Conservation (phyloP, 2,329 filamentous ascomycete species). For the Cladophialophora psammophila region DNA sequence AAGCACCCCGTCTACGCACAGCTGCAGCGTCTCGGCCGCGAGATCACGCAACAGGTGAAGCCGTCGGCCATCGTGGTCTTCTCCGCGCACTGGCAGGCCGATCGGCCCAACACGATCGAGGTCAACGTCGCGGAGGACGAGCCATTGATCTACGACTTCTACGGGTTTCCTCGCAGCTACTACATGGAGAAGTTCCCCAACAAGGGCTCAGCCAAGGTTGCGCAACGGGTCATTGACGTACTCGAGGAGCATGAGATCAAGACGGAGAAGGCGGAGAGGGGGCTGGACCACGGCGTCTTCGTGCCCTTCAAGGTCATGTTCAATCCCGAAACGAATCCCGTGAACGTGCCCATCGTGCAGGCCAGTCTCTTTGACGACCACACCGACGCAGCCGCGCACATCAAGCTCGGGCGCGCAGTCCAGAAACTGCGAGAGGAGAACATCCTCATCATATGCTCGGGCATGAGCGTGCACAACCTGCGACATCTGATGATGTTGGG, state of each 20-base stretch:
- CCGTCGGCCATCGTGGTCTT: slow-evolving; percentile 77
- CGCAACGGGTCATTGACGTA: slow-evolving; percentile 63
- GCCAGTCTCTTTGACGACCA: slow-evolving; percentile 72
- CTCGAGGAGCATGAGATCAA: slow-evolving; percentile 66
- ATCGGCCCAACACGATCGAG: slow-evolving; percentile 59
- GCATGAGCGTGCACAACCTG: slow-evolving; percentile 78
- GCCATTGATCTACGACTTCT: slow-evolving; percentile 76
- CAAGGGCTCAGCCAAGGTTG: slow-evolving; percentile 66
- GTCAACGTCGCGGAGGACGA: slow-evolving; percentile 71
- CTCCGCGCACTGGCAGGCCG: slow-evolving; percentile 77
- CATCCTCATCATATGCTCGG: slow-evolving; percentile 72
- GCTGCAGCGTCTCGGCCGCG: slow-evolving; percentile 69
- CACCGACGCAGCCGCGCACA: slow-evolving; percentile 68
- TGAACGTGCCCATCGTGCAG: slow-evolving; percentile 74
- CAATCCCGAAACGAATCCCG: slow-evolving; percentile 65
- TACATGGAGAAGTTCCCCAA: slow-evolving; percentile 73
- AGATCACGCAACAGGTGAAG: slow-evolving; percentile 74
- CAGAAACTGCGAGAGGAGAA: slow-evolving; percentile 70
- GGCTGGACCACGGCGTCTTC: slow-evolving; percentile 79
- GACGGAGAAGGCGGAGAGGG: slow-evolving; percentile 66
- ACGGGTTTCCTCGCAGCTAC: slow-evolving; percentile 73
- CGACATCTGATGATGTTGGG: slow-evolving; percentile 61
- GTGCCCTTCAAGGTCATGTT: slow-evolving; percentile 70
- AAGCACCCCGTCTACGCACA: slow-evolving; percentile 71
- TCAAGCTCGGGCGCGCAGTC: slow-evolving; percentile 71